Evolutionary conservation across 2,329 filamentous ascomycete species (phyloP).

Genomic region (Amesomyces nigricolor): DNA sequence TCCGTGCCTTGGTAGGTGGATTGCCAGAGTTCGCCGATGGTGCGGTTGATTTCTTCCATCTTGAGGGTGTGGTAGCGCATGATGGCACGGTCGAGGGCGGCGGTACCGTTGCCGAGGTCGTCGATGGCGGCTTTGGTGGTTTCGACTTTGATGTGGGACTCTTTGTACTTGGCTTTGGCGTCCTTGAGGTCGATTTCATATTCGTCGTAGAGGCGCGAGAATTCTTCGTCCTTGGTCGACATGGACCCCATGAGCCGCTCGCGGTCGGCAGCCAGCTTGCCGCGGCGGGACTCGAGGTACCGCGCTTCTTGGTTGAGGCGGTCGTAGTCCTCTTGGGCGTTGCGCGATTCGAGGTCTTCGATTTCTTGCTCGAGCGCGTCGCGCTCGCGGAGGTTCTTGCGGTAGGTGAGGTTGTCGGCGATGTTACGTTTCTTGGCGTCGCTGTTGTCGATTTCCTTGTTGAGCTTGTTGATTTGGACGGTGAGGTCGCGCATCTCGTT

Average conservation of each 20-base stretch:
- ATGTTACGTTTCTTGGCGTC: slow-evolving; percentile 83
- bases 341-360: slow-evolving; percentile 65
- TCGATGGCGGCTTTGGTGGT: slow-evolving; percentile 91
- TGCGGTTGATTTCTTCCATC: slow-evolving; percentile 97
- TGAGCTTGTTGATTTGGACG: slow-evolving; percentile 68
- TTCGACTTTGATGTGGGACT: slow-evolving; percentile 82
- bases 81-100: slow-evolving; percentile 88
- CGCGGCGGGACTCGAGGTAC: slow-evolving; percentile 60
- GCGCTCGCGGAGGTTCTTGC: slow-evolving; percentile 65
- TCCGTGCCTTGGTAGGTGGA: slow-evolving; percentile 95
- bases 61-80: slow-evolving; percentile 96
- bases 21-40: slow-evolving; percentile 94
- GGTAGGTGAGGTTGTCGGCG: slow-evolving; percentile 79
- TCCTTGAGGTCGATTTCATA: slow-evolving; percentile 85
- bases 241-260: slow-evolving; percentile 70
- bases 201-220: slow-evolving; percentile 65
- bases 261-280: slow-evolving; percentile 65
- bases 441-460: slow-evolving; percentile 70
- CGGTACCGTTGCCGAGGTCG: slow-evolving; percentile 75
- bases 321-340: slow-evolving; percentile 76
- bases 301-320: slow-evolving; percentile 66
- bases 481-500: slow-evolving; percentile 62
- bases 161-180: slow-evolving; percentile 72
- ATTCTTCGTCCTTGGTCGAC: slow-evolving; percentile 77
- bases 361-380: slow-evolving; percentile 66